Evolutionary conservation across 2,329 filamentous ascomycete species (phyloP).

Genomic region (Claviceps arundinis): DNA sequence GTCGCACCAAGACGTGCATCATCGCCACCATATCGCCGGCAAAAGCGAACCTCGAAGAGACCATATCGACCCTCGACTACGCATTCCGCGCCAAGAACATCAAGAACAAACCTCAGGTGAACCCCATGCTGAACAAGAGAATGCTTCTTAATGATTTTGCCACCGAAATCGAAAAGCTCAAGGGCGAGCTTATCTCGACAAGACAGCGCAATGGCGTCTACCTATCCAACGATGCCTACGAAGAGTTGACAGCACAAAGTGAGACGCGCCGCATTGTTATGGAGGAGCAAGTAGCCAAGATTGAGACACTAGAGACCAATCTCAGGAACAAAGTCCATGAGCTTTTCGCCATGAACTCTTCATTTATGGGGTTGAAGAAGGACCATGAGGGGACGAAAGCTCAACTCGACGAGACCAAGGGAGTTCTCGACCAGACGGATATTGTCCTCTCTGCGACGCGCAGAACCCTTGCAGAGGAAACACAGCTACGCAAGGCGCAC

Average conservation of each 20-base stretch:
- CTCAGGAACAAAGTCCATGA: slow-evolving; percentile 90
- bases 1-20: slow-evolving; percentile 94
- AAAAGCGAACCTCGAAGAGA: slow-evolving; percentile 92
- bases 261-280: slow-evolving; percentile 83
- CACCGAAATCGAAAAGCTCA: slow-evolving; percentile 83
- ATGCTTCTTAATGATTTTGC: slow-evolving; percentile 84
- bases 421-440: slow-evolving; percentile 77
- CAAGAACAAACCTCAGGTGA: slow-evolving; percentile 91
- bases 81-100: slow-evolving; percentile 98
- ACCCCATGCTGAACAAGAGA: slow-evolving; percentile 85
- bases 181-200: slow-evolving; percentile 85
- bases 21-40: slow-evolving; percentile 93
- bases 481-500: slow-evolving; percentile 66
- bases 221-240: slow-evolving; percentile 74
- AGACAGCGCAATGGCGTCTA: slow-evolving; percentile 92
- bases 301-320: slow-evolving; percentile 83
- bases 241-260: slow-evolving; percentile 82
- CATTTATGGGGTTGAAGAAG: slow-evolving; percentile 78
- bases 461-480: slow-evolving; percentile 67
- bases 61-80: slow-evolving; percentile 94
- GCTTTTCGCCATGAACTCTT: slow-evolving; percentile 72
- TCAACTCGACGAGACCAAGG: slow-evolving; percentile 66
- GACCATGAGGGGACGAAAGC: slow-evolving; percentile 68
- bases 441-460: slow-evolving; percentile 67
- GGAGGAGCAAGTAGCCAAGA: slow-evolving; percentile 84